Conservation (phyloP, 2,329 filamentous ascomycete genomes). For the Pseudocercospora musae region DNA sequence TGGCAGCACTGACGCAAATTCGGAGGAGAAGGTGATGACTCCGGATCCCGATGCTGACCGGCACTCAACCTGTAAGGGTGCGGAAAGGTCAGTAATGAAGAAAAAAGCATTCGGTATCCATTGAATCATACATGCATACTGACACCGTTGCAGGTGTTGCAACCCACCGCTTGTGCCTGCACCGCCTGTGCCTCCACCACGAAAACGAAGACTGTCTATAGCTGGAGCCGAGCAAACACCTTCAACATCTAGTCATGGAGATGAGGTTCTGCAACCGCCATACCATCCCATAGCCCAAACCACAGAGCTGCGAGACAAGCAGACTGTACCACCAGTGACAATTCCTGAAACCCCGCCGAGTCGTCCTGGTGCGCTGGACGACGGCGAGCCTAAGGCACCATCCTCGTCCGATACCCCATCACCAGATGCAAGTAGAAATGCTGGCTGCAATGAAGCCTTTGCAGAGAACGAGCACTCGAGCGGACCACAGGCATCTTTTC, state of each 20-base stretch:
- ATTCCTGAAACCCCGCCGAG: background rate
- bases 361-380: background rate
- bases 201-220: background rate
- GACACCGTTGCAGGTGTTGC: background rate
- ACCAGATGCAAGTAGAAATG: background rate
- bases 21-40: background rate
- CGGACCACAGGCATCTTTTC: background rate
- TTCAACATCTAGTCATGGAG: background rate
- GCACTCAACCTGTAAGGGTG: background rate
- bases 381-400: background rate
- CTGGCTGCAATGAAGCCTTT: background rate
- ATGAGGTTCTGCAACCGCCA: background rate
- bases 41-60: background rate
- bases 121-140: background rate
- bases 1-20: background rate
- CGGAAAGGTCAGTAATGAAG: background rate
- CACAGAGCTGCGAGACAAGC: background rate
- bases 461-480: background rate
- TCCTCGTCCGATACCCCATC: background rate
- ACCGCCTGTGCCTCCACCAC: background rate
- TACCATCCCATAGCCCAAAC: background rate
- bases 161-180: background rate
- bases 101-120: background rate
- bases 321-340: background rate
- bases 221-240: background rate